Evolutionary conservation across 2,329 filamentous ascomycete genomes (phyloP).

Genomic region (Aspergillus sergii): DNA sequence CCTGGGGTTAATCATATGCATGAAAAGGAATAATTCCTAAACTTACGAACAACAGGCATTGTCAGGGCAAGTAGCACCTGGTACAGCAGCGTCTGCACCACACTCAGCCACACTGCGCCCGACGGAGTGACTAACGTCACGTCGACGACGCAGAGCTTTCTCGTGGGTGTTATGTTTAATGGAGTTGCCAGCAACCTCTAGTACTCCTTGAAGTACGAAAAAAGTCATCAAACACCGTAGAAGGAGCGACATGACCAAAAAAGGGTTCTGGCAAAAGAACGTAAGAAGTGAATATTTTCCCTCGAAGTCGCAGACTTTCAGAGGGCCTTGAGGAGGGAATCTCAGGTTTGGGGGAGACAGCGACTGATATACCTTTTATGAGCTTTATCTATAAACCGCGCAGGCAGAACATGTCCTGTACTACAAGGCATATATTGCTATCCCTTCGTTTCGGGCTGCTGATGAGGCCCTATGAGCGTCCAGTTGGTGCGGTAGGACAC

Average conservation of each 20-base stretch:
- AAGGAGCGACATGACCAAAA: background rate
- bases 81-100: background rate
- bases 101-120: background rate
- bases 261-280: background rate
- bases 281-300: background rate
- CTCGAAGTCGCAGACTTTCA: background rate
- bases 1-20: background rate
- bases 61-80: background rate
- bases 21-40: accelerated
- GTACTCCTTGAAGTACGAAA: background rate
- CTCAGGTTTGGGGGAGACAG: background rate
- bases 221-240: background rate
- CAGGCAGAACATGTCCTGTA: background rate
- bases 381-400: background rate
- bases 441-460: background rate
- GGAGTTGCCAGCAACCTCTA: background rate
- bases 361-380: background rate
- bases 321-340: background rate
- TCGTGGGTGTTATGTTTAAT: background rate
- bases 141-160: background rate
- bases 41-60: background rate
- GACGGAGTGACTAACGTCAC: background rate
- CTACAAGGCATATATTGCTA: background rate
- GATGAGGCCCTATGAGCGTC: background rate
- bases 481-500: background rate